Base-by-base conservation (phyloP, 352 stramenopile species). In the Phytopythium litorale region DNA sequence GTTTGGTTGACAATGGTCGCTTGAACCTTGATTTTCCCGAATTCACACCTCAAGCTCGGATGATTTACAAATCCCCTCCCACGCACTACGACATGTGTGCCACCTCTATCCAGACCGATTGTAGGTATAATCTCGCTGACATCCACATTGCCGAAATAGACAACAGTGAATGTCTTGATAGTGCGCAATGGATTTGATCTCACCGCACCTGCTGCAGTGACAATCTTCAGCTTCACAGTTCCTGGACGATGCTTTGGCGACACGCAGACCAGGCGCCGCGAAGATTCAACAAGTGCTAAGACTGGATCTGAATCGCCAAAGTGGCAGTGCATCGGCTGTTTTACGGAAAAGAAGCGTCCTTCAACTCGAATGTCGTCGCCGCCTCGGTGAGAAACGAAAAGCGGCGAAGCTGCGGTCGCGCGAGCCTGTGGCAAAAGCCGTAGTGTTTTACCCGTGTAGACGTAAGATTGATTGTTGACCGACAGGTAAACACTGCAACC, bases 401-500 rank as follows among this genome's bases (percentile, higher is more conserved):
- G 32, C 7, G 76, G 76, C 11, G 46, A 18, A 15, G 59, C 61
- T 0, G 21, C 53, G 12, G 56, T 15, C 25, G 79, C 62, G 50
- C 58, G 48, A 32, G 58, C 50, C 30, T 60, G 5, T 9, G 62
- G 25, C 15, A 55, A 50, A 1, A 81, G 28, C 15, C 42, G 33
- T 16, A 81, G 37, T 30, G 50, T 35, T 30, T 69, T 78, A 19
- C 65, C 70, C 2, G 67, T 75, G 32, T 56, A 53, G 0, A 25
- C 32, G 58, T 72, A 81, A 1, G 62, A 65, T 28, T 81, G 74
- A 15, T 79, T 71, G 50, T 86, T 86, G 4, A 84, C 65, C 6
- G 76, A 86, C 8, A 79, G n/a, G 11, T 69, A 58, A 7, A 78
- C 3, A 18, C 69, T 48, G n/a, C 76, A 85, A 2, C 57, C 62